Evolutionary conservation across 2,329 filamentous ascomycete genomes (phyloP), one percentile per base, ranked within the genome.

Genomic region (Septoria petroselini): DNA sequence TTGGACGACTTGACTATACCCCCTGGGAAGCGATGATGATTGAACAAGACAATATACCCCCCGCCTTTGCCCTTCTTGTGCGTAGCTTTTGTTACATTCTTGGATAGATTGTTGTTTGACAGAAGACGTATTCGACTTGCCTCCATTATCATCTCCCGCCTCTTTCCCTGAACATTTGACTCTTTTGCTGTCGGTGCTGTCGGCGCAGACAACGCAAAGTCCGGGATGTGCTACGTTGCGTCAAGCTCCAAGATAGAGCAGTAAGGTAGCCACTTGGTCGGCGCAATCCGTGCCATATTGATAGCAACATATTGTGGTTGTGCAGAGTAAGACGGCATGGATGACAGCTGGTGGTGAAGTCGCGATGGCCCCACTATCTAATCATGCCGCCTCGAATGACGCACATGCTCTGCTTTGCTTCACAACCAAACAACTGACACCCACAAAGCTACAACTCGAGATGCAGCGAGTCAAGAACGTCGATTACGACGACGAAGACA

Each of bases 401-500:
- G 27, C 7, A 30, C 27, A 30, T 30, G 7, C 12, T 30, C 27
- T 30, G 27, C 27, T 30, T 7, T 12, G 7, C 7, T 30, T 30
- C 27, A 30, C 7, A 7, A 30, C 23, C 23, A 21, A 8, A 31
- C 50, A 38, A 11, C 21, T 1, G 12, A 12, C 23, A n/a, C 12
- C n/a, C 33, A 9, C 23, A 8, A 29, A 33, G 23, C 17, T 17
- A 14, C 6, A 7, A 30, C 21, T 35, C 47, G 59, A 29, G 19
- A 73, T 71, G 62, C 71, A 71, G 35, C 68, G 74, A 60, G 68
- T 73, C 43, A 74, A 75, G 58, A 73, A 73, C 46, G 61, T 76
- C 31, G 70, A 65, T 49, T 76, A 74, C 57, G 72, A 76, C 41
- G 73, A 73, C 21, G 75, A 78, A 55, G 78, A 81, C 56, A 54